These are phyloP conservation scores for Coniochaeta ligniaria DNA, from an alignment of 2,329 filamentous ascomycete species.

Conservation along the genomic window DNA sequence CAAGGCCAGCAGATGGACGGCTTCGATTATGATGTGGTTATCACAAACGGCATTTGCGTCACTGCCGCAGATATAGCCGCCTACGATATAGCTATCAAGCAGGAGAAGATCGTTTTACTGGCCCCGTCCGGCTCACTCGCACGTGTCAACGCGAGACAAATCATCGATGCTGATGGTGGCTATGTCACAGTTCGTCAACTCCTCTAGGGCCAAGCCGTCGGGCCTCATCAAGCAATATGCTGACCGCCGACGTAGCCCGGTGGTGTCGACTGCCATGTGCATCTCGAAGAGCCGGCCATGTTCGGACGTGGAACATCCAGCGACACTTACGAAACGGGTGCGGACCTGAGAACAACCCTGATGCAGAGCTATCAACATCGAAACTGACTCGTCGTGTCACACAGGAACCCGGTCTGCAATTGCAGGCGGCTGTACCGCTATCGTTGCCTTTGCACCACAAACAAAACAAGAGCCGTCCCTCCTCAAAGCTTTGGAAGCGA, in stretches of 20 bases:
- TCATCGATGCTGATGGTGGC: conserved; percentile 33
- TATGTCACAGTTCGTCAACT: conserved; percentile 27
- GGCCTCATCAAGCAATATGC: background rate
- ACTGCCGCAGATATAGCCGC: background rate
- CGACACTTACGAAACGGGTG: conserved; percentile 20
- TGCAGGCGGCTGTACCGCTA: conserved; percentile 51
- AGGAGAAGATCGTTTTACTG: conserved; percentile 32
- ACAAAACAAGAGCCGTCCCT: conserved; percentile 35
- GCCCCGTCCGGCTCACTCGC: conserved; percentile 28
- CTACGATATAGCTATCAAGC: conserved; percentile 18
- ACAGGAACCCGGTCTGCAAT: conserved; percentile 45
- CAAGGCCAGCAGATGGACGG: background rate
- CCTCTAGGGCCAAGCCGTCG: background rate
- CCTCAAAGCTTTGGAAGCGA: conserved; percentile 35
- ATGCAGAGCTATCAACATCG: background rate
- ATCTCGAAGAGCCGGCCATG: conserved; percentile 29
- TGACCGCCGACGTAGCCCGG: conserved; percentile 16
- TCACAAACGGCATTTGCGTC: conserved; percentile 1
- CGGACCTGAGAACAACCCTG: background rate
- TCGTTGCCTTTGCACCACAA: conserved; percentile 51
- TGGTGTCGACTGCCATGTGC: conserved; percentile 32
- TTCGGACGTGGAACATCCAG: conserved; percentile 23
- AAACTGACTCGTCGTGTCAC: conserved; percentile 2
- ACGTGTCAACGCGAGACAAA: conserved; percentile 16
- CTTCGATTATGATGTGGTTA: background rate